Base-by-base conservation (phyloP, 78 protist genomes). In the Dictyostelium citrinum region DNA sequence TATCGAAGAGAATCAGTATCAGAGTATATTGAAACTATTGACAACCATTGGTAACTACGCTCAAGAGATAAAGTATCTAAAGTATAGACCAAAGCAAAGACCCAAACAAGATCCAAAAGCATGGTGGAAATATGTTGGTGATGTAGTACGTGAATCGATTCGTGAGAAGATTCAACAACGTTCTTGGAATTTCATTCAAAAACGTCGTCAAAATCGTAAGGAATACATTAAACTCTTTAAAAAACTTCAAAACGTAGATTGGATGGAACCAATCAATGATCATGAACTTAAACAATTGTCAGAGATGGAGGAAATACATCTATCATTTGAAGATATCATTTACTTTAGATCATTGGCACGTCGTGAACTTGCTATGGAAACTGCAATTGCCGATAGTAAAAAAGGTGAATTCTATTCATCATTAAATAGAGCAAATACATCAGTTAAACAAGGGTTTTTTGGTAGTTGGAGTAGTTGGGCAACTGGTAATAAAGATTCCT, bases 91-190 rank as follows among this genome's bases (percentile, higher is more conserved):
- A 0, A 88, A 88, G n/a, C 81, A 61, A 31, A 14, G 93, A 67
- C 93, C 93, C 7, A 88, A 76, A 14, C 84, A 88, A n/a, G 93
- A 88, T 67, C 93, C 93, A 29, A 9, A 71, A 5, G 93, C 85
- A 27, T 88, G 93, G 93, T 88, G 93, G 93, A 20, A 78, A 16
- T 88, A 88, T 55, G 75, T 45, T 33, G 93, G 84, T 20, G 86
- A 78, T 1, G 93, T 88, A 1, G 35, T 61, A 61, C 77, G 93
- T 49, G 93, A 78, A 31, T 67, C 91, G 11, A 91, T 91, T 60
- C 71, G 90, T 16, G 91, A 82, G 55, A 82, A 83, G 31, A 82
- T 91, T 29, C 80, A 91, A 51, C 82, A 84, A 58, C 76, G 90
- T 29, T 75, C 85, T 8, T 91, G 95, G 95, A 46, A 5, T 1